Evolutionary conservation across 176 grass and related monocot genomes (phyloP), one percentile per base, ranked within the genome.

Genomic region (Lolium rigidum): DNA sequence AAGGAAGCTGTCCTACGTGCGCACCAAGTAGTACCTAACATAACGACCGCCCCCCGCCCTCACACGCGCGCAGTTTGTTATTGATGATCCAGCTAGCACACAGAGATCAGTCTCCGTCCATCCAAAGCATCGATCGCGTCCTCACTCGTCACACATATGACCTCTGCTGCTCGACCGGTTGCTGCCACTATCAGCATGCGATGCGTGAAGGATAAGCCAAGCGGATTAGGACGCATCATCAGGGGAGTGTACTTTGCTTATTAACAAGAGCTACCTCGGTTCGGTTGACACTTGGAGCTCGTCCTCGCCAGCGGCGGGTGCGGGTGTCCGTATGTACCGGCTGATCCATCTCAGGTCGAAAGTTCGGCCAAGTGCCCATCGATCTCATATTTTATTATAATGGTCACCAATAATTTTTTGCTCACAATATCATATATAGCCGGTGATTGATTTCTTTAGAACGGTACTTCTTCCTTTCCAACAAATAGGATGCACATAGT

Each of bases 141-240:
- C 20, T 76, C 72, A 31, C 1, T 55, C 3, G 15, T 43, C 41
- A 43, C 41, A 43, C 41, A 0, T 35, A 54, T 76, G 25, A 54
- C 25, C 74, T 9, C 16, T 44, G 44, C 59, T 52, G 4, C 41
- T 43, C 7, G 41, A 43, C 3, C 7, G 21, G 56, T 60, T 10
- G 46, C 55, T 57, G 55, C 55, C 55, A n/a, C 55, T 43, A 43
- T 6, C 41, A 7, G 41, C 57, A 60, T 44, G 81, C 82, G 55
- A 60, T 44, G 81, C 82, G 55, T 62, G 46, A 74, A 55, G 39
- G 69, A 63, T 46, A 37, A 37, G 70, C 56, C 56, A 84, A 63
- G 41, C 1, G 44, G 70, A 10, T 50, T 72, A 83, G 80, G 64
- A 57, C 66, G 50, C 46, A 47, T 77, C 31, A 11, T 20, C 41